These are phyloP conservation scores for Linum lewisii DNA, from an alignment of 345 rosid genomes.

Conservation along the genomic window DNA sequence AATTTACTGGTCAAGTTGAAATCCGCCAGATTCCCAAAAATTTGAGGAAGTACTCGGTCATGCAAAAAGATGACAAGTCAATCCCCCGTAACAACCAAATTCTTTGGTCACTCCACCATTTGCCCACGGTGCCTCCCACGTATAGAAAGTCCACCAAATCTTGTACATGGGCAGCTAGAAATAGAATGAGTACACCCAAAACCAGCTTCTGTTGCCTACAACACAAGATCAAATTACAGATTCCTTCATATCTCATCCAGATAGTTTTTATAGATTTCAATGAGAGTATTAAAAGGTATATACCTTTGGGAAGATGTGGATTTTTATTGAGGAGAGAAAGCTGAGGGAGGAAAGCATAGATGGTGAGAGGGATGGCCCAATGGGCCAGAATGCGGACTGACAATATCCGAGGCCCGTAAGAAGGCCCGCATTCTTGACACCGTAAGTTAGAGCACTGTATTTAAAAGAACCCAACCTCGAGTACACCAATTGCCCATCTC, in stretches of 20 bases:
- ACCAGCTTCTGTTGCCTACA: constrained; percentile 3
- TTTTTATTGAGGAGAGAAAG: constrained; percentile 38
- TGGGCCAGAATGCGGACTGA: constrained; percentile 37
- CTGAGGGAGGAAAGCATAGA: constrained; percentile 56
- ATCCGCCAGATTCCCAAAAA: background rate
- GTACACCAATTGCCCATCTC: constrained; percentile 65
- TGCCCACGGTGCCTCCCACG: background rate
- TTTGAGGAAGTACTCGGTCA: background rate
- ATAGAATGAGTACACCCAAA: background rate
- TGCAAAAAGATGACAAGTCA: background rate
- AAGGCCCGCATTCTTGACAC: constrained; percentile 31
- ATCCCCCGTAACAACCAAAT: background rate
- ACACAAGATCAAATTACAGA: too few relatives aligned
- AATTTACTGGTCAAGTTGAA: constrained; percentile 1
- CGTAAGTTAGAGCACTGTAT: constrained; percentile 37
- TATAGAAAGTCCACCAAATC: background rate
- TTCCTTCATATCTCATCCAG: too few relatives aligned
- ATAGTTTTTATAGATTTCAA: too few relatives aligned
- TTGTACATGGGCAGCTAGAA: background rate
- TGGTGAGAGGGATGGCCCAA: constrained; percentile 36
- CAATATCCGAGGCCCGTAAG: constrained; percentile 29
- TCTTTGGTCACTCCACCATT: constrained; percentile 2
- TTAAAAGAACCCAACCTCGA: constrained; percentile 33
- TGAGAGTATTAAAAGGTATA: too few relatives aligned
- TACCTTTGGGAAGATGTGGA: constrained; percentile 49